Evolutionary conservation across 2,329 filamentous ascomycete genomes (phyloP).

Genomic region (Sarocladiaceae sp.): DNA sequence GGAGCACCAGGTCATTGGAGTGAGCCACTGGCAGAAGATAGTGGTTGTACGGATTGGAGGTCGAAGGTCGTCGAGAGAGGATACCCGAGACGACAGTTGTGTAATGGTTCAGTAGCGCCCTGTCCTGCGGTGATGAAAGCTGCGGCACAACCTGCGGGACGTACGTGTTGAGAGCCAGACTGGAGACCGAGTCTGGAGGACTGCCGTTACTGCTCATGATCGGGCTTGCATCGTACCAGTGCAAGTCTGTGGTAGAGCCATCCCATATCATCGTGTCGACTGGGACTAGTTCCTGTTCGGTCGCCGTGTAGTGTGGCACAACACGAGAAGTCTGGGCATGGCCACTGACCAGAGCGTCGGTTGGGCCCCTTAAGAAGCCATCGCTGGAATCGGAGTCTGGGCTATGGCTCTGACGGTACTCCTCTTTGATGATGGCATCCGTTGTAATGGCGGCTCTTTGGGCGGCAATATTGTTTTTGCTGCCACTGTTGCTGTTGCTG

Average conservation of each 20-base stretch:
- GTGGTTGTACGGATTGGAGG: slow-evolving; percentile 23
- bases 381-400: slow-evolving; percentile 14
- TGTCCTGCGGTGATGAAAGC: slow-evolving; percentile 22
- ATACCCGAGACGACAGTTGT: slow-evolving; percentile 26
- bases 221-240: slow-evolving; percentile 20
- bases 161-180: slow-evolving; percentile 21
- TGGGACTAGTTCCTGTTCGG: not conserved
- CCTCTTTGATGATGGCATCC: slow-evolving; percentile 7
- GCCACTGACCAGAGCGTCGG: too few species aligned
- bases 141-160: slow-evolving; percentile 24
- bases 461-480: too few species aligned
- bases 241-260: not conserved
- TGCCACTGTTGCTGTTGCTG: too few species aligned
- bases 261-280: not conserved
- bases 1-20: slow-evolving; percentile 25
- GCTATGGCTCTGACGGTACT: slow-evolving; percentile 16
- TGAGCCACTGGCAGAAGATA: slow-evolving; percentile 27
- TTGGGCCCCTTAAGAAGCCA: slow-evolving; percentile 12
- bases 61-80: slow-evolving; percentile 22
- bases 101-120: slow-evolving; percentile 28
- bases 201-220: slow-evolving; percentile 18
- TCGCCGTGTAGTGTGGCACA: not conserved
- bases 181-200: slow-evolving; percentile 16
- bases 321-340: not conserved
- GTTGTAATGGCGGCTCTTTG: not conserved